Evolutionary conservation across 352 stramenopile species (phyloP).

Genomic region (Globisporangium splendens): DNA sequence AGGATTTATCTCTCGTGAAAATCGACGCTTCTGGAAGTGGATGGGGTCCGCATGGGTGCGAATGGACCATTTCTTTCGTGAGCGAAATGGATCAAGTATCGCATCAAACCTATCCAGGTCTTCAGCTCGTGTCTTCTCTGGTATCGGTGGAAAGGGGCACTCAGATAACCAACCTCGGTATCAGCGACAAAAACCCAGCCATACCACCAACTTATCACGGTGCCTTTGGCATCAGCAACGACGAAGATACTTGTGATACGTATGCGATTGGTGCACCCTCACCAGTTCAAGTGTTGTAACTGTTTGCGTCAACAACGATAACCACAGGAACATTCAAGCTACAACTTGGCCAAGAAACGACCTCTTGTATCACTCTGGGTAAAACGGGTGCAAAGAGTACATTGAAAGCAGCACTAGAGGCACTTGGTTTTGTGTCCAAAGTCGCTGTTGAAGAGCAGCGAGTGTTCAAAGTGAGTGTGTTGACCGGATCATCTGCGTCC

Average conservation of each 20-base stretch:
- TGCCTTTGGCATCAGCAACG: constrained; percentile 54
- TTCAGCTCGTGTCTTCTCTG: constrained; percentile 51
- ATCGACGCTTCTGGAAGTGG: constrained; percentile 36
- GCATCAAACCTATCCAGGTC: constrained; percentile 33
- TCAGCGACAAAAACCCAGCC: constrained; percentile 26
- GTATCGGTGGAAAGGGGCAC: constrained; percentile 36
- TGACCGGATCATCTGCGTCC: constrained; percentile 34
- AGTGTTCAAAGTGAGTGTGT: constrained; percentile 55
- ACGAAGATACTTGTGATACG: constrained; percentile 45
- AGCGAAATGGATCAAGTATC: constrained; percentile 34
- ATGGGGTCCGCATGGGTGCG: constrained; percentile 47
- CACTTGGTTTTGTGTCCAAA: constrained; percentile 37
- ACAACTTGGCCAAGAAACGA: constrained; percentile 45
- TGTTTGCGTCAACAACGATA: constrained; percentile 65
- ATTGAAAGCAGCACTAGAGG: constrained; percentile 35
- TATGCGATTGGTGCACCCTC: constrained; percentile 64
- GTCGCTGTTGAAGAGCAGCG: constrained; percentile 48
- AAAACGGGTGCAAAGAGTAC: constrained; percentile 19
- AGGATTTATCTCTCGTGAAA: constrained; percentile 28
- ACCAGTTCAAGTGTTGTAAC: constrained; percentile 56
- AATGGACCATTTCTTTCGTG: constrained; percentile 68
- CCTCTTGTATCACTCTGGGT: constrained; percentile 50
- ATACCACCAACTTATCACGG: constrained; percentile 37
- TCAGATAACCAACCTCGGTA: constrained; percentile 15
- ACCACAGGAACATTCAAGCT: constrained; percentile 53